Evolutionary conservation across 495 filamentous ascomycete species (phyloP), one percentile per base, ranked within the genome.

Genomic region (Neurospora sp.): DNA sequence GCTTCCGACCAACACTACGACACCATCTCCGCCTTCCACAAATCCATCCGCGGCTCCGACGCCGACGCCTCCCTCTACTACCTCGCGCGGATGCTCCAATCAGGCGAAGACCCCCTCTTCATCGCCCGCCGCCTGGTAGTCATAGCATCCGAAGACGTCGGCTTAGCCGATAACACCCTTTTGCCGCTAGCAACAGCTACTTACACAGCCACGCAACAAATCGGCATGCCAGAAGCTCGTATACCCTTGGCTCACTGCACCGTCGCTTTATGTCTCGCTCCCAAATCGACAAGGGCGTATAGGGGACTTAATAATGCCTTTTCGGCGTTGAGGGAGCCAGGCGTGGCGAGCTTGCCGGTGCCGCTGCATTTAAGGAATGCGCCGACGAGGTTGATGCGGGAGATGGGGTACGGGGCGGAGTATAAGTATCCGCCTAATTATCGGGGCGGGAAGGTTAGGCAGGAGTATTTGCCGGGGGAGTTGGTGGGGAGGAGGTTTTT

Each of bases 381-480:
- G 10, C 94, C 94, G 2, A 98, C 96, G 8, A 87, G 89, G 76
- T 77, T 98, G 76, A 96, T 99, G 96, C 92, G 93, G 75, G 95
- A 98, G 78, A 81, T 98, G 68, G 94, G 93, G 2, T 94, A 93
- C 75, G 96, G 96, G 11, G 90, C 86, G 69, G 93, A 92, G 79
- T 99, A 99, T 79, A 99, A 99, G 78, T 99, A 99, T 81, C 96
- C 96, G 77, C 96, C 96, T 1, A 91, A 94, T 76, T 99, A 93
- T 78, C 81, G 85, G 75, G 89, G 94, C 74, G 96, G 96, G n/a
- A 88, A 84, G 77, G 94, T 98, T 20, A 86, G 84, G 76, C 96
- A 99, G 82, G 92, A 96, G 68, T 99, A 99, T 83, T 80, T 99
- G 18, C 96, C 96, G 0, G 90, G 91, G 71, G 85, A 86, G 73